Evolutionary conservation across 73 alveolate genomes (phyloP), one percentile per base, ranked within the genome.

Genomic region (Paramecium sonneborni): DNA sequence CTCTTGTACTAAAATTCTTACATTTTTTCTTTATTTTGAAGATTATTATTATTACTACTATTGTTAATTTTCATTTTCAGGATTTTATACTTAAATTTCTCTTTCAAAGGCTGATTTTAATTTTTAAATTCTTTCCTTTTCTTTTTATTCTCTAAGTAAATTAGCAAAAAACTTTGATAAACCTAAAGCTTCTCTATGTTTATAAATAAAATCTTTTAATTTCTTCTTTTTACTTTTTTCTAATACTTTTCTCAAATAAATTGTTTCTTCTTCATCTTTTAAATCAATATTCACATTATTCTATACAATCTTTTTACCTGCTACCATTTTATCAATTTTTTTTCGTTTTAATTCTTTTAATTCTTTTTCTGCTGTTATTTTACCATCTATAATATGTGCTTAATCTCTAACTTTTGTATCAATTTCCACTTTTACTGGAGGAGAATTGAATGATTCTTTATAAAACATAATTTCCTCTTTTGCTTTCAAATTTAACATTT

Each of bases 141-240:
- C 90, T 18, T 46, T 79, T 28, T 79, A 44, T 21, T 79, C 90
- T 43, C 90, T 39, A 10, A n/a, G 46, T 24, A 79, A 23, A 46
- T 79, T 79, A 0, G 90, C 90, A 79, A 79, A 79, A 79, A 39
- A 79, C 28, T 79, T 79, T 24, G 69, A 14, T 24, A 79, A 44
- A 0, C 72, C 69, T 20, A 79, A 39, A 11, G 69, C 34, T 44
- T 79, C 90, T 21, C 74, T 9, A 46, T 79, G 72, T 46, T 79
- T 79, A 79, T 43, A 79, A 2, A 79, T 79, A 11, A 79, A 44
- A 79, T 79, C 90, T 24, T 79, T 79, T 18, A 79, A 48, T 79
- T 79, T 79, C 76, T 79, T 79, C n/a, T 79, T 79, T 18, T 79
- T 79, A 39, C 76, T 41, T 24, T 79, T 79, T 79, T 79, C 90